phyloP scores from a whole-genome alignment of 768 basidiomycete species.

The Agrocybe chaxingu region DNA sequence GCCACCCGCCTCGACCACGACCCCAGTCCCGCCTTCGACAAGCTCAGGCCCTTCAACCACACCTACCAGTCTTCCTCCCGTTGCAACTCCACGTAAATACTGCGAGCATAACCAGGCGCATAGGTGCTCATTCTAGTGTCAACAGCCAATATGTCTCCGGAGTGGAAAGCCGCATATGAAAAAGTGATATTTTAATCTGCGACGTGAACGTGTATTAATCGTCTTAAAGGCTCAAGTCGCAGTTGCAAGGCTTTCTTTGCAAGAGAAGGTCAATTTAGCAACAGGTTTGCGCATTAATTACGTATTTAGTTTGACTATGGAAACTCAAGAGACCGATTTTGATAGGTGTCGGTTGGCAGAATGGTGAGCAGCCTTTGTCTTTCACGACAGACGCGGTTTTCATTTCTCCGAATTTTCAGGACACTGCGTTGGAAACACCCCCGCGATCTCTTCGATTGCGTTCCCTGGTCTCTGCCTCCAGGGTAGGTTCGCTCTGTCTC shows the following conservation, averaged over 20 bases:
- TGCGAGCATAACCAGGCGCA: not conserved
- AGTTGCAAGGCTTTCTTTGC: conserved; percentile 46
- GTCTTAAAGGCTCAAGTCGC: conserved; percentile 40
- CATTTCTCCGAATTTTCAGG: conserved; percentile 17
- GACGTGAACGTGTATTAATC: not conserved
- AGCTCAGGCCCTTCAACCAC: conserved; percentile 15
- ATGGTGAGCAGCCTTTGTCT: conserved; percentile 23
- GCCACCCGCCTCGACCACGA: conserved; percentile 23
- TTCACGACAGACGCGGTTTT: not conserved
- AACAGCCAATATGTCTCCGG: conserved; percentile 40
- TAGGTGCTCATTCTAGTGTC: not conserved
- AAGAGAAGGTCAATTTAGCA: conserved; percentile 55
- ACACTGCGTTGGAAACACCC: conserved; percentile 49
- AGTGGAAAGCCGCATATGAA: conserved; percentile 51
- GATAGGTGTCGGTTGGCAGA: conserved; percentile 40
- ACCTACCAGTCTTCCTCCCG: conserved; percentile 19
- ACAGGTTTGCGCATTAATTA: conserved; percentile 35
- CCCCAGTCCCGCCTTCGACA: conserved; percentile 17
- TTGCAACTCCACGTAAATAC: conserved; percentile 18
- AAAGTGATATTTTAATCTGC: conserved; percentile 33
- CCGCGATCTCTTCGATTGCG: conserved; percentile 39
- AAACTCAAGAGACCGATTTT: too few species aligned
- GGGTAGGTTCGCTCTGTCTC: conserved; percentile 22
- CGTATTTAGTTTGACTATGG: not conserved
- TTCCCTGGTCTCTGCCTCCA: conserved; percentile 52